These are phyloP conservation scores for Xylaria telfairii DNA, from an alignment of 495 filamentous ascomycete species.

Conservation along the genomic window DNA sequence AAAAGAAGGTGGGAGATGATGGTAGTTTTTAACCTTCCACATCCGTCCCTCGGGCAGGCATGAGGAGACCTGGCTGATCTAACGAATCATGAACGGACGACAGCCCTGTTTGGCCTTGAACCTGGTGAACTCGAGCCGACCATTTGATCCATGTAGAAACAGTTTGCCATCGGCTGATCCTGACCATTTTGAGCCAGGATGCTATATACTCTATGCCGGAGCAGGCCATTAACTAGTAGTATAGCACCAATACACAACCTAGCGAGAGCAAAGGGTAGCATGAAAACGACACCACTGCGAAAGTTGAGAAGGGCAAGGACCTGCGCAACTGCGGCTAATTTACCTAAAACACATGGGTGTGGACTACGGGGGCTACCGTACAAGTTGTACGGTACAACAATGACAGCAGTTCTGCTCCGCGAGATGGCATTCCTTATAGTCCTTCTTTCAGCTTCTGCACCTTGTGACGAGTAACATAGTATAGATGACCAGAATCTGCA, in stretches of 20 bases:
- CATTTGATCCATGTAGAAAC: neutral
- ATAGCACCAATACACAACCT: neutral
- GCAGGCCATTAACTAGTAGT: constrained; percentile 1
- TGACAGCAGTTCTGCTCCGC: neutral
- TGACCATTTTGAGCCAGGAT: neutral
- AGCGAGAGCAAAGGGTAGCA: neutral
- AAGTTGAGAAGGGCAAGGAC: neutral
- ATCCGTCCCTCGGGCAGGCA: neutral
- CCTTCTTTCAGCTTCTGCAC: neutral
- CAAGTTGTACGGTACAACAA: neutral
- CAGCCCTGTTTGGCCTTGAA: neutral
- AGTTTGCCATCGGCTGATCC: neutral
- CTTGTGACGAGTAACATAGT: neutral
- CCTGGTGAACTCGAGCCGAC: constrained; percentile 1
- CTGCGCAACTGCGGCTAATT: neutral
- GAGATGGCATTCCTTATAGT: neutral
- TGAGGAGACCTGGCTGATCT: constrained; percentile 4
- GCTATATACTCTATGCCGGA: neutral
- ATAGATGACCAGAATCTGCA: no score
- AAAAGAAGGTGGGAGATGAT: neutral
- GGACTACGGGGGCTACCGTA: neutral
- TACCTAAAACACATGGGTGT: neutral
- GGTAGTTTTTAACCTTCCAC: neutral
- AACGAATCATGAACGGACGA: neutral
- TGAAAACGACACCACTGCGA: neutral